These are phyloP conservation scores for Thymus mandschuricus DNA, from an alignment of 257 asterid species.

Conservation along the genomic window DNA sequence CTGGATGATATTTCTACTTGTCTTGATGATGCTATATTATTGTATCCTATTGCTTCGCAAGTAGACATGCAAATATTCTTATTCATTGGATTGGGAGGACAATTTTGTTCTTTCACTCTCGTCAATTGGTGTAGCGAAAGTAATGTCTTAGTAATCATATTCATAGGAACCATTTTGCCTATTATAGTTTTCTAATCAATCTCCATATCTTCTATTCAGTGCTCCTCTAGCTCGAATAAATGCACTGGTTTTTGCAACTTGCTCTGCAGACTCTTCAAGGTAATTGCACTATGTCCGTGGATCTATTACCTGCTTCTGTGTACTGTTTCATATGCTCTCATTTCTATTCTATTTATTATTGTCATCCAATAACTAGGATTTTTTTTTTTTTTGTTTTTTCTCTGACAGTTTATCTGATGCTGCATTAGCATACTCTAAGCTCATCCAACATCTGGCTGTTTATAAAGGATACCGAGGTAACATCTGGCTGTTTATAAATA, in stretches of 20 bases:
- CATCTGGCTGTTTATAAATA: slow-evolving; percentile 62
- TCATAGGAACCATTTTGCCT: slow-evolving; percentile 10
- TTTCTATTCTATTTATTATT: slow-evolving; percentile 21
- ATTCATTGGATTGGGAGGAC: slow-evolving; percentile 8
- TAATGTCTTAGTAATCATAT: slow-evolving; percentile 6
- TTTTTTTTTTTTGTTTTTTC: slow-evolving; percentile 14
- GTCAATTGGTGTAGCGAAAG: not conserved
- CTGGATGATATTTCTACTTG: slow-evolving; percentile 12
- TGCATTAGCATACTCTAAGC: slow-evolving; percentile 88
- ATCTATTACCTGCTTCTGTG: slow-evolving; percentile 26
- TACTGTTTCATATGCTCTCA: slow-evolving; percentile 15
- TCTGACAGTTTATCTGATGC: slow-evolving; percentile 69
- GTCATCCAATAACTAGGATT: slow-evolving; percentile 7
- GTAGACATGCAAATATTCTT: slow-evolving; percentile 7
- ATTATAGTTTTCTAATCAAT: slow-evolving; percentile 34
- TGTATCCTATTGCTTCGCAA: not conserved
- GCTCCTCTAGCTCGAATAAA: slow-evolving; percentile 80
- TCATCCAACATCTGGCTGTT: slow-evolving; percentile 84
- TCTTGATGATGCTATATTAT: slow-evolving; percentile 9
- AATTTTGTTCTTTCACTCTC: slow-evolving; percentile 9
- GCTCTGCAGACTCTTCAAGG: slow-evolving; percentile 88
- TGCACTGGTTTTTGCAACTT: slow-evolving; percentile 81
- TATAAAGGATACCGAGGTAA: slow-evolving; percentile 93
- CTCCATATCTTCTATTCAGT: slow-evolving; percentile 53
- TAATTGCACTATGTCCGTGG: slow-evolving; percentile 35